A percentile compares a stretch with the other conserved stretches of the same genome.
phyloP scores from a whole-genome alignment of 2,329 filamentous ascomycete genomes.

The Lecanicillium sp. region DNA sequence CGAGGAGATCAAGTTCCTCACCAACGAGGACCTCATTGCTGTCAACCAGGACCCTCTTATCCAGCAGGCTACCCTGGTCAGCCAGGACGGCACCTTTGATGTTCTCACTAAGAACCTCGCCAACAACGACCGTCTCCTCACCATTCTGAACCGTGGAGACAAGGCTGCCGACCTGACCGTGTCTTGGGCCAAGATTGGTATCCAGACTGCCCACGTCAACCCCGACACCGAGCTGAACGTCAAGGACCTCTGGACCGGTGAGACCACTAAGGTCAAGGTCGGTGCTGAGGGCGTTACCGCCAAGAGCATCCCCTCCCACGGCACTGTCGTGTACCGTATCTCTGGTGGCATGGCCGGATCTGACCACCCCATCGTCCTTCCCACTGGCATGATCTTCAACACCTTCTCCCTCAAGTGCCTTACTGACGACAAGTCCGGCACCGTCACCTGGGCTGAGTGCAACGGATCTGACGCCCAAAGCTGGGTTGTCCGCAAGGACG shows the following conservation, averaged over 20 bases:
- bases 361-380: slow-evolving; percentile 18
- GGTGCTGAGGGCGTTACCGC: slow-evolving; percentile 15
- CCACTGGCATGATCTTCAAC: slow-evolving; percentile 43
- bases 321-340: slow-evolving; percentile 35
- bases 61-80: slow-evolving; percentile 39
- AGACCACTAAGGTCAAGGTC: slow-evolving; percentile 15
- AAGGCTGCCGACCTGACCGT: slow-evolving; percentile 20
- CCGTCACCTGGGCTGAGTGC: slow-evolving; percentile 27
- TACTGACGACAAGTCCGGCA: slow-evolving; percentile 20
- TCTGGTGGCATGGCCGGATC: slow-evolving; percentile 18
- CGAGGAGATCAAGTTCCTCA: slow-evolving; percentile 27
- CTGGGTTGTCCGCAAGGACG: slow-evolving; percentile 28
- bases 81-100: slow-evolving; percentile 33
- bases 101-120: slow-evolving; percentile 37
- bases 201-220: slow-evolving; percentile 19
- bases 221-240: slow-evolving; percentile 19
- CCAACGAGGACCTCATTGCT: slow-evolving; percentile 31
- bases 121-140: slow-evolving; percentile 38
- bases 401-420: slow-evolving; percentile 36
- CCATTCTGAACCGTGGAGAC: slow-evolving; percentile 35
- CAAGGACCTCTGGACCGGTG: slow-evolving; percentile 36
- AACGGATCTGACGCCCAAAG: slow-evolving; percentile 31
- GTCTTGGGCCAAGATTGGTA: slow-evolving; percentile 26
- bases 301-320: slow-evolving; percentile 25
- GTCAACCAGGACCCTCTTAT: slow-evolving; percentile 34